Conservation (phyloP, 2,329 filamentous ascomycete genomes). For the Gliomastix tumulicola region DNA sequence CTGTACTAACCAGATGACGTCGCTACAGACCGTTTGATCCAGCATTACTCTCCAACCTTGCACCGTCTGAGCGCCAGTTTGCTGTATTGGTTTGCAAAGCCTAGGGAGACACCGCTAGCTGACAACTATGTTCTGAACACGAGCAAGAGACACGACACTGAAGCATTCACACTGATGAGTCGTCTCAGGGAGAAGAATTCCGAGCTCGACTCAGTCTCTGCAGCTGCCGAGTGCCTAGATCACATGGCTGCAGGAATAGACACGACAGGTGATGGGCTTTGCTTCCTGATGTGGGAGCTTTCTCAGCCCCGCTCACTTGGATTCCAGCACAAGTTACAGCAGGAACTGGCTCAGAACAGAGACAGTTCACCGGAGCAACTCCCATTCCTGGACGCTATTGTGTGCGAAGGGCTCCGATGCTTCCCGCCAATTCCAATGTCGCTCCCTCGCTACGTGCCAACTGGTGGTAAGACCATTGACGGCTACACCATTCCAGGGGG, state of each 20-base stretch:
- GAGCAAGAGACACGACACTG: slow-evolving; percentile 6
- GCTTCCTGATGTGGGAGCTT: slow-evolving; percentile 66
- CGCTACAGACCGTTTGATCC: slow-evolving; percentile 46
- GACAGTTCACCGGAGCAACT: slow-evolving; percentile 27
- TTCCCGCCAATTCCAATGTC: slow-evolving; percentile 63
- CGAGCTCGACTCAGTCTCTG: slow-evolving; percentile 40
- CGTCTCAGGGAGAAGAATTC: slow-evolving; percentile 11
- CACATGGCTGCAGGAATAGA: slow-evolving; percentile 47
- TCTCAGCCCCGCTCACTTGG: slow-evolving; percentile 48
- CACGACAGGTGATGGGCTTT: slow-evolving; percentile 54
- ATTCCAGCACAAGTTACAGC: slow-evolving; percentile 41
- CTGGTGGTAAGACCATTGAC: slow-evolving; percentile 46
- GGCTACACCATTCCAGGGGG: slow-evolving; percentile 44
- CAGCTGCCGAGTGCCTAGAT: slow-evolving; percentile 45
- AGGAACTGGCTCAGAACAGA: slow-evolving; percentile 21
- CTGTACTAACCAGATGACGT: too few relatives aligned
- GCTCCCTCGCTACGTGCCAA: slow-evolving; percentile 52
- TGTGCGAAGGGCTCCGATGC: slow-evolving; percentile 21
- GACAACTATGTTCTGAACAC: slow-evolving; percentile 6
- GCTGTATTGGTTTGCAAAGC: slow-evolving; percentile 1
- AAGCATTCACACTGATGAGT: slow-evolving; percentile 7
- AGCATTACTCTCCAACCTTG: slow-evolving; percentile 47
- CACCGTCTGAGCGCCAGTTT: slow-evolving; percentile 26
- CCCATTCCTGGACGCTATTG: slow-evolving; percentile 7
- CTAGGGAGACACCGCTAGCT: slow-evolving; percentile 6